Evolutionary conservation across 1,139 yeast genomes (phyloP).

Genomic region (Taphrina deformans): DNA sequence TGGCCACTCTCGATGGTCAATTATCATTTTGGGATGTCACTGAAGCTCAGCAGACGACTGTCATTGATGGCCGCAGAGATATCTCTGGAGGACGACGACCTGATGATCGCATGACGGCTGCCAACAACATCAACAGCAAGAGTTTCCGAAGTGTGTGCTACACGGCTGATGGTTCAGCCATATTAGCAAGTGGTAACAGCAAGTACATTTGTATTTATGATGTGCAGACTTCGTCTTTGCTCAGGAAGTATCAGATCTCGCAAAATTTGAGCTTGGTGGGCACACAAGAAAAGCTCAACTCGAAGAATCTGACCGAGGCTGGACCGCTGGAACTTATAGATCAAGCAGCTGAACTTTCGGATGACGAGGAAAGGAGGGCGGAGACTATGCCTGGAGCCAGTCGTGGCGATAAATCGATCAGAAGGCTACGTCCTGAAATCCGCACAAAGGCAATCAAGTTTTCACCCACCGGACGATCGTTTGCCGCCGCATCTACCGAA

Average conservation of each 20-base stretch:
- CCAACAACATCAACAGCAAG: constrained; percentile 80
- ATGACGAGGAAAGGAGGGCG: constrained; percentile 79
- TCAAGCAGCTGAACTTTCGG: constrained; percentile 80
- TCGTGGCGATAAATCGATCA: constrained; percentile 80
- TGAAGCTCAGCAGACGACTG: constrained; percentile 74
- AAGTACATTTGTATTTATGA: constrained; percentile 90
- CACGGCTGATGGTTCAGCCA: constrained; percentile 83
- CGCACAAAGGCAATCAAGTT: constrained; percentile 74
- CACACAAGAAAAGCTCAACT: constrained; percentile 74
- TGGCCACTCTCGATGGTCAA: constrained; percentile 86
- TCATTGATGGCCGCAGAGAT: constrained; percentile 83
- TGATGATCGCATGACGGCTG: constrained; percentile 77
- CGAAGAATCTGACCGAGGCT: constrained; percentile 79
- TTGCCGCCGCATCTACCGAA: constrained; percentile 95
- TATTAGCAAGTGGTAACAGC: constrained; percentile 92
- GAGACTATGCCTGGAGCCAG: constrained; percentile 80
- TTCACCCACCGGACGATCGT: constrained; percentile 87
- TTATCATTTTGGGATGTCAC: constrained; percentile 80
- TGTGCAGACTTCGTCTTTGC: constrained; percentile 77
- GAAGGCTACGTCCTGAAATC: constrained; percentile 76
- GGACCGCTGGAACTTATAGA: constrained; percentile 84
- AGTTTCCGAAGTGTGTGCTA: constrained; percentile 78
- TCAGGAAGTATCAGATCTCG: constrained; percentile 79
- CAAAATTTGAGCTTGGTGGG: constrained; percentile 90
- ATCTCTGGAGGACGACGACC: constrained; percentile 81